Evolutionary conservation across 2,329 filamentous ascomycete species (phyloP), one percentile per base, ranked within the genome.

Genomic region (Ophiostoma triangulosporum): DNA sequence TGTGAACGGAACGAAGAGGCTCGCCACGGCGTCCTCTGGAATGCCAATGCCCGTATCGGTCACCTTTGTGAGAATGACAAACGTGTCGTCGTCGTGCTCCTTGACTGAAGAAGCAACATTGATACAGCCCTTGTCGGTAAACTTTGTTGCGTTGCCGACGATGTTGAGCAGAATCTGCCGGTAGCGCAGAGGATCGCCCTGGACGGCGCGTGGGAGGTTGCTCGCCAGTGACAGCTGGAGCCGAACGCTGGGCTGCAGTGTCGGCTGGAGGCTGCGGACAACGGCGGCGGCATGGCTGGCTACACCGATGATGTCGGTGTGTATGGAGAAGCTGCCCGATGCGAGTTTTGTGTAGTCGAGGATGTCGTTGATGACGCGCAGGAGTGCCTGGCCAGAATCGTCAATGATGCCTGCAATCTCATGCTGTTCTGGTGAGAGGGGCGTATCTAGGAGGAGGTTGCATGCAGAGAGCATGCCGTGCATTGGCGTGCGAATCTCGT

Each of bases 1-100:
- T 66, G 95, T 90, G 79, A 97, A 97, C 0, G 91, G 96, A 69
- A 96, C 90, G 69, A 97, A 97, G 1, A 83, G 69, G 1, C 69
- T 65, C 6, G 69, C 63, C 0, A 71, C 69, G 17, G 4, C 79
- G 38, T 88, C 81, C 3, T 33, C n/a, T 56, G 88, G 83, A 31
- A 93, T 89, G 6, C 87, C 87, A 50, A 93, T 89, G 1, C 87
- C 87, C 0, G 84, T 87, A 60, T 93, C 87, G 63, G 85, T 80
- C 4, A 93, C 77, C 0, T 78, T 77, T 58, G 75, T 75, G 27
- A 70, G 61, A n/a, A 82, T 69, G 1, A 64, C 66, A 56, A 70
- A 78, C 2, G 62, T 64, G 6, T 64, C 65, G 1, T 69, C 64
- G 36, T 73, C 66, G 36, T 77, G 69, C 1, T 62, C 57, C 2